Percentiles rank a stretch among this genome's conserved stretches.
These are phyloP conservation scores for Sporothrix humicola DNA, from an alignment of 2,329 filamentous ascomycete genomes.

Conservation along the genomic window DNA sequence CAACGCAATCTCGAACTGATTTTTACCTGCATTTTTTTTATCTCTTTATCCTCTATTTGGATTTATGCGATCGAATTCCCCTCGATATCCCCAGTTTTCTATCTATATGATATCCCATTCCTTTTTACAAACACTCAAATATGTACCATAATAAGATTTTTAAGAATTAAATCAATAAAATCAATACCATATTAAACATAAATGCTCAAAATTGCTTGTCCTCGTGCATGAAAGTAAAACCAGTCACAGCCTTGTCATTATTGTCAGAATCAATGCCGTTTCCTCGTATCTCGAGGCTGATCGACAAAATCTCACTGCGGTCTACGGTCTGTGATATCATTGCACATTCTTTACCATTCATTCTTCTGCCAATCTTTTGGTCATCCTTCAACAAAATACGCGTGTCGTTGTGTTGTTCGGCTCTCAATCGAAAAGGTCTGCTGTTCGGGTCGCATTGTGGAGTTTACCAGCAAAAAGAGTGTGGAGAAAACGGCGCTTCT, in stretches of 20 bases:
- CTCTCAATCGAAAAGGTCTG: not conserved
- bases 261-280: not conserved
- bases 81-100: not conserved
- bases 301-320: not conserved
- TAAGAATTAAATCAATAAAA: not conserved
- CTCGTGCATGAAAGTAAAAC: not conserved
- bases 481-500: slow-evolving; percentile 10
- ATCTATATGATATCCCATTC: slow-evolving; percentile 27
- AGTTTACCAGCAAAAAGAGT: not conserved
- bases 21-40: slow-evolving; percentile 1
- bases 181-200: not conserved
- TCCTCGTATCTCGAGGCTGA: not conserved
- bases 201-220: not conserved
- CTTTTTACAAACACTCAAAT: not conserved
- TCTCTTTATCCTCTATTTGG: not conserved
- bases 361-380: not conserved
- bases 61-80: not conserved
- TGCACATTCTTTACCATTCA: not conserved
- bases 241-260: not conserved
- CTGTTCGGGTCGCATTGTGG: not conserved
- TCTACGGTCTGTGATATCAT: slow-evolving; percentile 12
- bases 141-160: slow-evolving; percentile 20
- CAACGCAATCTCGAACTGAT: not conserved
- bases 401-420: not conserved
- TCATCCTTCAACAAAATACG: not conserved